Evolutionary conservation across 148 eudicot genomes (phyloP), one percentile per base, ranked within the genome.

Genomic region (Camellia japonica): DNA sequence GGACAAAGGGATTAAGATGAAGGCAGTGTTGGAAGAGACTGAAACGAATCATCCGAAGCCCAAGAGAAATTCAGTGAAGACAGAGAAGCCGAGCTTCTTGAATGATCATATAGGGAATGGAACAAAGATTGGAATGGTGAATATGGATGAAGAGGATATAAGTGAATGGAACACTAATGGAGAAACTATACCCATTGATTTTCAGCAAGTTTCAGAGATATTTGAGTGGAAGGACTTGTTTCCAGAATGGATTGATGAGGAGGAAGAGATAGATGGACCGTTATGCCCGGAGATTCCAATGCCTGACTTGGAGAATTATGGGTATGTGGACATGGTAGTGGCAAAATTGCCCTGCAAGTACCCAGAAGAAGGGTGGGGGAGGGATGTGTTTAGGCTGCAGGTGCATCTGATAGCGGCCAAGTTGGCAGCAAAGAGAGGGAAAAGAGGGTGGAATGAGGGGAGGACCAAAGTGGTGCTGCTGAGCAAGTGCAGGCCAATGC

Each of bases 221-320:
- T 89, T 96, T 1, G 87, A 92, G 71, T 96, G 99, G 99, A 86
- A 91, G 59, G 84, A 90, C 81, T 83, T 96, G 49, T 96, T 93
- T 73, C 99, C 99, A 0, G 99, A 96, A 75, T 96, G 98, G 98
- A 91, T 96, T 3, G 99, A 96, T 23, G 99, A 96, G 79, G 99
- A 96, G 16, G 89, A 96, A 78, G 98, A 96, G 62, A 85, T 84
- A 4, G 94, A 94, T 42, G 89, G 90, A 0, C 88, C 92, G 1
- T 84, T 74, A 5, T 96, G 99, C 78, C 99, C 99, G 8, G 92
- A 93, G 73, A 89, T 96, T 8, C 98, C 97, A 1, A 91, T 92
- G 93, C 97, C 99, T 4, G 64, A 83, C 0, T 85, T 79, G 7
- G 89, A 91, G 4, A 58, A 80, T 5, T 85, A 83, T 43, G 87